Evolutionary conservation across 73 alveolate species (phyloP).

Genomic region (Tetrahymena borealis): DNA sequence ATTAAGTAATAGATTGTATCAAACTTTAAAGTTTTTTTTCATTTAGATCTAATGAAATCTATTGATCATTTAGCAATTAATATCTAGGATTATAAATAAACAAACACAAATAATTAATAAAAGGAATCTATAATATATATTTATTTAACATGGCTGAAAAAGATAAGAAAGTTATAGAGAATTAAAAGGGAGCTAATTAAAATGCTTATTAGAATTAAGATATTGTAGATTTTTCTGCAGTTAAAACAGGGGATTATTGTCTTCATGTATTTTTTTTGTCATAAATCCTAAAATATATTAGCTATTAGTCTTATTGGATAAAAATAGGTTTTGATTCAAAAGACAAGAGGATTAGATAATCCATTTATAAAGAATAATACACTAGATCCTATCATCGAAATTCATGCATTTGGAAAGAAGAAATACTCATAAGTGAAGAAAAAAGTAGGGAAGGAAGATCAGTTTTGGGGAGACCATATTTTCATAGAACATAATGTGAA

Average conservation of each 20-base stretch:
- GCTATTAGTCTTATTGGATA: background rate
- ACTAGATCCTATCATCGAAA: background rate
- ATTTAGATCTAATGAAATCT: too few species aligned
- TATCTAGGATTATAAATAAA: too few species aligned
- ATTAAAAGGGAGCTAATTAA: background rate
- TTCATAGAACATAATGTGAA: background rate
- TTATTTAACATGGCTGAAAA: background rate
- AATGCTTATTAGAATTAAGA: background rate
- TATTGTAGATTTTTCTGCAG: background rate
- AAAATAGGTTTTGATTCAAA: background rate
- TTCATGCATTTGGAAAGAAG: background rate
- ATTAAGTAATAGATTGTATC: too few species aligned
- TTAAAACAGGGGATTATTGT: background rate
- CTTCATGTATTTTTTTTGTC: too few species aligned
- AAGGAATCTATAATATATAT: background rate
- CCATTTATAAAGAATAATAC: background rate
- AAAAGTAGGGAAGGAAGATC: background rate
- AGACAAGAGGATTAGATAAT: background rate
- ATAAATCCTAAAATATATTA: too few species aligned
- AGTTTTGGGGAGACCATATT: background rate
- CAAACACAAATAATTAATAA: too few species aligned
- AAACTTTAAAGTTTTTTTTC: too few species aligned
- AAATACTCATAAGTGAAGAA: background rate
- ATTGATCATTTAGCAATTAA: too few species aligned
- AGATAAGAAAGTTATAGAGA: background rate